phyloP scores from a whole-genome alignment of 345 rosid genomes.

The Arabis alpina region DNA sequence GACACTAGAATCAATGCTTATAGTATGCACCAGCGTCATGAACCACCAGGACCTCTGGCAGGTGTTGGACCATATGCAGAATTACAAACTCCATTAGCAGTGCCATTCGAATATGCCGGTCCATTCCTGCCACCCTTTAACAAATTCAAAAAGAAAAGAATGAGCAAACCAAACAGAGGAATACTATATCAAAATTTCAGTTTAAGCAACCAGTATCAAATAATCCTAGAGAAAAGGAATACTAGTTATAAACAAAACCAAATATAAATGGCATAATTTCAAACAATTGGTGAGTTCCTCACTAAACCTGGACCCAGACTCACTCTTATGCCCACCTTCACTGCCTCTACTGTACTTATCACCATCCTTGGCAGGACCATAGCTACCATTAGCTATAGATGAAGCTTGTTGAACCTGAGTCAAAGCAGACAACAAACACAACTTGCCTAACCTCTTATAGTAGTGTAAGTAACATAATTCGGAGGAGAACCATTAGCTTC shows the following conservation, averaged over 20 bases:
- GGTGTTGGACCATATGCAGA: slow-evolving; percentile 47
- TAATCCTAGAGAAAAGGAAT: too few species aligned
- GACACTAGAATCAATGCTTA: too few species aligned
- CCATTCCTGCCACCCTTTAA: slow-evolving; percentile 47
- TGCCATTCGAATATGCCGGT: slow-evolving; percentile 41
- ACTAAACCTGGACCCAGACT: slow-evolving; percentile 46
- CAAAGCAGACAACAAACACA: too few species aligned
- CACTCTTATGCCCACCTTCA: slow-evolving; percentile 45
- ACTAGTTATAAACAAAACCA: neutral
- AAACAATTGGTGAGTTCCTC: too few species aligned
- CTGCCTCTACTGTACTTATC: slow-evolving; percentile 52
- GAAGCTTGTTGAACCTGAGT: slow-evolving; percentile 58
- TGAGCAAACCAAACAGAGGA: neutral
- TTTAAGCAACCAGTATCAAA: neutral
- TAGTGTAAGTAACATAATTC: slow-evolving; percentile 72
- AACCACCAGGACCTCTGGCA: slow-evolving; percentile 41
- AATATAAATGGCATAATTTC: slow-evolving; percentile 8
- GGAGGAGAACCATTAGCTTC: slow-evolving; percentile 62
- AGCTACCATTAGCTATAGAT: slow-evolving; percentile 41
- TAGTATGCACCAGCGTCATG: too few species aligned
- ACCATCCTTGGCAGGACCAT: slow-evolving; percentile 56
- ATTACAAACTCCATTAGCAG: slow-evolving; percentile 49
- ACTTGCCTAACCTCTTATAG: slow-evolving; percentile 24
- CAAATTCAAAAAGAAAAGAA: neutral
- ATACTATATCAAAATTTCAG: neutral